Percentiles rank a stretch among this genome's conserved stretches.
Evolutionary conservation across 805 yeast species (phyloP).

Genomic region (Candida maesae): DNA sequence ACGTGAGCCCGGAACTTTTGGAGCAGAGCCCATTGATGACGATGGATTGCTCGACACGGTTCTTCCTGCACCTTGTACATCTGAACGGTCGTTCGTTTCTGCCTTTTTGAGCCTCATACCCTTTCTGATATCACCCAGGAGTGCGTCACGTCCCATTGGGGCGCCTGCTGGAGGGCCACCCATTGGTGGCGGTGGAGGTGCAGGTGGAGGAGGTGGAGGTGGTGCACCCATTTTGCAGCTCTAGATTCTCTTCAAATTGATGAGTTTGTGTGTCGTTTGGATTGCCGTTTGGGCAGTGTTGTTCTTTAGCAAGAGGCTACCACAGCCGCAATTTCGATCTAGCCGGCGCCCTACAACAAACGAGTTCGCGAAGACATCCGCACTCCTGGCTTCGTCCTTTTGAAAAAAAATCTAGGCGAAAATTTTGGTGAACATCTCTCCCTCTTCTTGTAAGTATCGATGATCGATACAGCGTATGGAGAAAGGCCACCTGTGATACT

Average conservation of each 20-base stretch:
- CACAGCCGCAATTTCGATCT: neutral
- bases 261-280: too few relatives aligned
- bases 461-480: too few relatives aligned
- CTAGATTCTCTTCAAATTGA: neutral
- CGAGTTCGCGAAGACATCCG: slow-evolving; percentile 1
- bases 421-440: too few relatives aligned
- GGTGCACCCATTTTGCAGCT: slow-evolving; percentile 33
- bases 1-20: slow-evolving; percentile 12
- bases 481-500: too few relatives aligned
- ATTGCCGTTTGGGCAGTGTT: too few relatives aligned
- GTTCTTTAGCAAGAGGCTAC: too few relatives aligned
- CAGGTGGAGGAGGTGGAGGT: slow-evolving; percentile 66
- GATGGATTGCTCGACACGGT: slow-evolving; percentile 13
- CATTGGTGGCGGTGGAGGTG: slow-evolving; percentile 53
- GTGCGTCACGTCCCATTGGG: slow-evolving; percentile 44
- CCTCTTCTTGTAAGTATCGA: too few relatives aligned
- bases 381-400: neutral
- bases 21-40: slow-evolving; percentile 8
- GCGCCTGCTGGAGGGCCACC: slow-evolving; percentile 41
- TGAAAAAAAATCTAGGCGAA: neutral
- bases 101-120: slow-evolving; percentile 61
- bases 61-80: slow-evolving; percentile 46
- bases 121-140: slow-evolving; percentile 80
- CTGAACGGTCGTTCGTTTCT: slow-evolving; percentile 62
- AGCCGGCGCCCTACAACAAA: neutral